These are phyloP conservation scores for Annulohypoxylon truncatum DNA, from an alignment of 2,329 filamentous ascomycete species.

Conservation along the genomic window DNA sequence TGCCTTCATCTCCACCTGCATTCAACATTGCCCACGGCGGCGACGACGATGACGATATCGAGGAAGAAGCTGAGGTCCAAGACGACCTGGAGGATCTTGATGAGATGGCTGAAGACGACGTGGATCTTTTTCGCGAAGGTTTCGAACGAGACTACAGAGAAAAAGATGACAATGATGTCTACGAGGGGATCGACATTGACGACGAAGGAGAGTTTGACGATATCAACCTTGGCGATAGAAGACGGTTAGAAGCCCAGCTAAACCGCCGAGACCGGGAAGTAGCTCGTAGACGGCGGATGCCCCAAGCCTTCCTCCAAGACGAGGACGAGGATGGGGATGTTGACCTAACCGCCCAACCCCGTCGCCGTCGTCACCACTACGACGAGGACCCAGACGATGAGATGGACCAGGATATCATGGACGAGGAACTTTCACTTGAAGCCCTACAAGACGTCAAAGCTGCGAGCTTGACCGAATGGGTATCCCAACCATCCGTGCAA, in stretches of 20 bases:
- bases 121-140: conserved; percentile 80
- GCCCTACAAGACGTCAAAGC: conserved; percentile 94
- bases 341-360: conserved; percentile 86
- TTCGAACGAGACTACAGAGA: conserved; percentile 78
- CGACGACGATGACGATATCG: conserved; percentile 77
- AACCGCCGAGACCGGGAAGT: conserved; percentile 80
- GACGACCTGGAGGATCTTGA: conserved; percentile 82
- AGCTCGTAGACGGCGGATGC: conserved; percentile 73
- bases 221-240: conserved; percentile 73
- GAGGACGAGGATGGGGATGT: conserved; percentile 88
- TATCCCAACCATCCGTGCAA: conserved; percentile 88
- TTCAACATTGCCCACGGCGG: conserved; percentile 73
- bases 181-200: conserved; percentile 78
- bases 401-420: conserved; percentile 93
- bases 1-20: conserved; percentile 74
- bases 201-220: conserved; percentile 81
- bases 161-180: conserved; percentile 74
- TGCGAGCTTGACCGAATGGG: conserved; percentile 93
- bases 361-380: conserved; percentile 87
- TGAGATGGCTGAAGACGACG: conserved; percentile 82
- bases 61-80: conserved; percentile 77
- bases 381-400: conserved; percentile 95
- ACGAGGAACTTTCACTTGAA: conserved; percentile 92
- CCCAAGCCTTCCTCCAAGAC: conserved; percentile 78
- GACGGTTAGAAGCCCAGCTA: conserved; percentile 78